Evolutionary conservation across 495 filamentous ascomycete genomes (phyloP).

Genomic region (Geopyxis carbonaria): DNA sequence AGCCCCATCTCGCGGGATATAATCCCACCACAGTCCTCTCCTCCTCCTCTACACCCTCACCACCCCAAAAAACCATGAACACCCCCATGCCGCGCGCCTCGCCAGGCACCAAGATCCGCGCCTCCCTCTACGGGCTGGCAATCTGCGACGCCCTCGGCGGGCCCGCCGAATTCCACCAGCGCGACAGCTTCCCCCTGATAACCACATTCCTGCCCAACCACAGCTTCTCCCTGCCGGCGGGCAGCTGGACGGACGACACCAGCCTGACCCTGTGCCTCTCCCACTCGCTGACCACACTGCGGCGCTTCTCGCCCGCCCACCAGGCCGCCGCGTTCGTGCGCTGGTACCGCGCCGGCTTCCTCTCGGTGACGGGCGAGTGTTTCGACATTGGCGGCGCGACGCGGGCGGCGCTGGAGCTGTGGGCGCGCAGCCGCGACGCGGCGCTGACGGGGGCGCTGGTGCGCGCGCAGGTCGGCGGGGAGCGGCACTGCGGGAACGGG

Average conservation of each 20-base stretch:
- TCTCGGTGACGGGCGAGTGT: slow-evolving; percentile 26
- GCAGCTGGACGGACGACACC: slow-evolving; percentile 35
- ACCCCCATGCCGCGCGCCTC: no score
- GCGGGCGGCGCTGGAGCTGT: slow-evolving; percentile 25
- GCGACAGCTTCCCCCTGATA: slow-evolving; percentile 29
- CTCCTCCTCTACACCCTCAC: no score
- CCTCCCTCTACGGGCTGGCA: slow-evolving; percentile 32
- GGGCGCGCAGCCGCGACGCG: slow-evolving; percentile 14
- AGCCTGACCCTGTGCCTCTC: slow-evolving; percentile 34
- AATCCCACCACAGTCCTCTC: no score
- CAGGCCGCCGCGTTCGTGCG: slow-evolving; percentile 27
- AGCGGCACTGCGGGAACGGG: slow-evolving; percentile 29
- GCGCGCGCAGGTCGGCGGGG: slow-evolving; percentile 7
- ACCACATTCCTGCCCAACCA: slow-evolving; percentile 20
- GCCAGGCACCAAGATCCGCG: no score
- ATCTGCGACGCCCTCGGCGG: slow-evolving; percentile 35
- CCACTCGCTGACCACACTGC: slow-evolving; percentile 27
- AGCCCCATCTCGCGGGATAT: no score
- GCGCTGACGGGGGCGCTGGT: slow-evolving; percentile 6
- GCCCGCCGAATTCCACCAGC: slow-evolving; percentile 29
- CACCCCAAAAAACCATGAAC: no score
- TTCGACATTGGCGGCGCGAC: slow-evolving; percentile 33
- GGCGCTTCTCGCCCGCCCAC: slow-evolving; percentile 21
- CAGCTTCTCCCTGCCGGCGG: slow-evolving; percentile 20
- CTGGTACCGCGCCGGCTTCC: slow-evolving; percentile 28